Conservation (phyloP, 129 eudicot genomes). For the Centrapalus pauciflorus region DNA sequence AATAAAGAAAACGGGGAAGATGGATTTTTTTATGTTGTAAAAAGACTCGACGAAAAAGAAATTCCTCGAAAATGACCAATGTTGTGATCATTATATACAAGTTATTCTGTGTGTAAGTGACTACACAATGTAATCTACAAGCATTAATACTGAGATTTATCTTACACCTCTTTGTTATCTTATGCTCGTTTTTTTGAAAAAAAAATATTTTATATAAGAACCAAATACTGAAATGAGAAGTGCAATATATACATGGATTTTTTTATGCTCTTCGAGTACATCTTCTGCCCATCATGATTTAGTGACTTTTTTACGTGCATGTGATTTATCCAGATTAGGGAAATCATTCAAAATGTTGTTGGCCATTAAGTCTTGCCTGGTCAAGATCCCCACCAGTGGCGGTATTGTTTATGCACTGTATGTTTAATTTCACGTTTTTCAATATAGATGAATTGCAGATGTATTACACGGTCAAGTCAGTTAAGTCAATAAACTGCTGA, state of each 20-base stretch:
- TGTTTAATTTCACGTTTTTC: too few relatives aligned
- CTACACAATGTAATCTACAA: constrained; percentile 4
- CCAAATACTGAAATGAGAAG: background rate
- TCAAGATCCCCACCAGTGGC: constrained; percentile 68
- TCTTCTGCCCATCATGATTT: background rate
- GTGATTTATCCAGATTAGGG: constrained; percentile 36
- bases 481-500: too few relatives aligned
- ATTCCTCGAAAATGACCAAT: too few relatives aligned
- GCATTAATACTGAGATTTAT: background rate
- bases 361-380: constrained; percentile 78
- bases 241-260: background rate
- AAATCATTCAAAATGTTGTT: constrained; percentile 53
- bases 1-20: too few relatives aligned
- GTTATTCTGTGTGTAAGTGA: constrained; percentile 1
- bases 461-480: too few relatives aligned
- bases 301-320: constrained; percentile 32
- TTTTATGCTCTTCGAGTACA: background rate
- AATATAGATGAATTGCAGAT: too few relatives aligned
- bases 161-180: background rate
- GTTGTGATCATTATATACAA: background rate
- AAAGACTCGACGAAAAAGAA: too few relatives aligned
- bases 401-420: too few relatives aligned
- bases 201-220: constrained; percentile 5
- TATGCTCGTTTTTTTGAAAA: background rate
- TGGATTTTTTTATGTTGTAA: too few relatives aligned